Conservation (phyloP, 2,329 filamentous ascomycete species). For the Purpureocillium lavendulum region DNA sequence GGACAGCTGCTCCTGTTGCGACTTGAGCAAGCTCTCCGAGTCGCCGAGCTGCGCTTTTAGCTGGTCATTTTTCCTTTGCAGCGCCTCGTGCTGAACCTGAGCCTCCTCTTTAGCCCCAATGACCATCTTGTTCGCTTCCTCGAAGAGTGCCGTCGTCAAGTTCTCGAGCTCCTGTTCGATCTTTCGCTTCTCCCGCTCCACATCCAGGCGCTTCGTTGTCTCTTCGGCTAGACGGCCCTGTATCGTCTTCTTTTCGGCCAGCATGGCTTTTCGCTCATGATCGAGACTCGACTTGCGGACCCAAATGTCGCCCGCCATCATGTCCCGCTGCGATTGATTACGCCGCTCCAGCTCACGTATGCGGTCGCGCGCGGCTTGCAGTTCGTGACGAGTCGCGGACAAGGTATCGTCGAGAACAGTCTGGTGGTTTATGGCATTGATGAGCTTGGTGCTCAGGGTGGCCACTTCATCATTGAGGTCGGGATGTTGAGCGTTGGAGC, state of each 20-base stretch:
- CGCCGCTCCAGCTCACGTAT: conserved; percentile 59
- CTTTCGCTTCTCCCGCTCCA: conserved; percentile 72
- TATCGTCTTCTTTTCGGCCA: conserved; percentile 51
- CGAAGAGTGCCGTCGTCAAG: conserved; percentile 86
- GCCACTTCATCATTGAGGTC: conserved; percentile 69
- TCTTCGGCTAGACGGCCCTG: conserved; percentile 55
- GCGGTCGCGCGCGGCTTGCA: conserved; percentile 62
- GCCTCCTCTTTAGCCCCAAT: conserved; percentile 80
- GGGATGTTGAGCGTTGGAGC: conserved; percentile 35
- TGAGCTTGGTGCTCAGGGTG: conserved; percentile 86
- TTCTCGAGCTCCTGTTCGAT: conserved; percentile 91
- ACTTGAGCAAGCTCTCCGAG: conserved; percentile 75
- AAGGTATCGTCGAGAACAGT: conserved; percentile 85
- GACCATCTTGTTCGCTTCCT: conserved; percentile 98
- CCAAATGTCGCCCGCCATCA: conserved; percentile 66
- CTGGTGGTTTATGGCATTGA: conserved; percentile 95
- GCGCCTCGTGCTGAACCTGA: conserved; percentile 69
- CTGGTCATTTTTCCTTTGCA: conserved; percentile 81
- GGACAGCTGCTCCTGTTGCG: conserved; percentile 85
- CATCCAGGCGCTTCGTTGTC: conserved; percentile 51
- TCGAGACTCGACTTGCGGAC: conserved; percentile 70
- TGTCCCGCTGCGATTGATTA: conserved; percentile 61
- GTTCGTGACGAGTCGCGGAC: conserved; percentile 71
- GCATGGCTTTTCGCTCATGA: conserved; percentile 54
- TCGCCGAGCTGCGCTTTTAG: conserved; percentile 78